Evolutionary conservation across 495 filamentous ascomycete species (phyloP), one percentile per base, ranked within the genome.

Genomic region (Penicillium egyptiacum): DNA sequence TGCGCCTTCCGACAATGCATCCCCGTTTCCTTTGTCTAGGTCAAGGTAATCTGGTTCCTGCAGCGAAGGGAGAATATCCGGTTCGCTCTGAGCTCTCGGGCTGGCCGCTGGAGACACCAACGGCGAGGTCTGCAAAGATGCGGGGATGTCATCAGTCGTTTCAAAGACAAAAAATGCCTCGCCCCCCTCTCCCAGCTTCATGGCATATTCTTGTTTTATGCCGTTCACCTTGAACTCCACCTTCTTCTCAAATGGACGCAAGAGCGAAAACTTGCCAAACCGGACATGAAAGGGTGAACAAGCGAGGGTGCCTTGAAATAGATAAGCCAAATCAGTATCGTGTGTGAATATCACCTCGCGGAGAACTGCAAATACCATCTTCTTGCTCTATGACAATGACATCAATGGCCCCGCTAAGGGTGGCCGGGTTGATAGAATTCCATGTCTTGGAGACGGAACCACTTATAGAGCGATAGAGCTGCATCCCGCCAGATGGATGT

Each of bases 141-240:
- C 87, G 20, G 94, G 94, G 50, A 99, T 92, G 53, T 83, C 85
- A 60, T 91, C 88, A 19, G 84, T 88, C 5, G 94, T 98, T 73
- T 96, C 92, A 67, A 99, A 98, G 37, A 99, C 89, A 68, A 99
- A 99, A 70, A 99, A 98, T 5, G 94, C 94, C 74, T 99, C 95
- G 33, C 94, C 94, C 8, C 89, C 95, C 69, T 99, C 94, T 22
- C 94, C 94, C 14, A 99, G 81, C 73, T 99, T 99, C 94, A 99
- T 98, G 17, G 94, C 83, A 80, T 95, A 96, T 56, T 94, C 80
- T 69, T 96, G 91, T 75, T 92, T 94, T 50, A 81, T 73, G 61
- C 88, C 86, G 81, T 99, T 98, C 80, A 99, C 94, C 63, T 81
- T 84, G 73, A 99, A 99, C 73, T 97, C 93, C 64, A 98, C 86